Conservation (phyloP, 352 stramenopile genomes). For the Pythium aristosporum region DNA sequence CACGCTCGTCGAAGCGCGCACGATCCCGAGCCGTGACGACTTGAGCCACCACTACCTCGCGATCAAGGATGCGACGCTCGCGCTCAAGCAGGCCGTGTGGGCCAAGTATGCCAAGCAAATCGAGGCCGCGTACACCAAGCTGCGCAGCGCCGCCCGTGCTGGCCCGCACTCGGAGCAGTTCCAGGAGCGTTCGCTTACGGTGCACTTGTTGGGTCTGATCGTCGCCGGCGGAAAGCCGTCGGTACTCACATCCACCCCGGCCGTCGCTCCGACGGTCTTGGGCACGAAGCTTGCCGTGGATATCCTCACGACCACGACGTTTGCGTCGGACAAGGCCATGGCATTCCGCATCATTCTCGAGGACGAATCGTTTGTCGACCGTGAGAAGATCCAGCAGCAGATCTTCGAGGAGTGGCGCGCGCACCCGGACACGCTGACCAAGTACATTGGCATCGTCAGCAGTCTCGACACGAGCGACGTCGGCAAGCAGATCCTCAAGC, state of each 20-base stretch:
- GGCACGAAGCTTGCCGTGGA: slow-evolving; percentile 50
- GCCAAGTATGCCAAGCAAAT: slow-evolving; percentile 59
- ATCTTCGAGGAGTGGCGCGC: slow-evolving; percentile 71
- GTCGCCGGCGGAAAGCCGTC: slow-evolving; percentile 47
- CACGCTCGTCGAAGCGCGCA: slow-evolving; percentile 55
- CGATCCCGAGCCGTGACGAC: slow-evolving; percentile 59
- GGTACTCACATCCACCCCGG: slow-evolving; percentile 43
- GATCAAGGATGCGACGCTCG: slow-evolving; percentile 62
- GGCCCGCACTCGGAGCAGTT: slow-evolving; percentile 72
- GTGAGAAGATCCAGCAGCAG: slow-evolving; percentile 60
- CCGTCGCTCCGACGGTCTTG: slow-evolving; percentile 43
- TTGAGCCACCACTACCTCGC: slow-evolving; percentile 68
- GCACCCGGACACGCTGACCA: slow-evolving; percentile 72
- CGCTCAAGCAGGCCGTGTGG: slow-evolving; percentile 70
- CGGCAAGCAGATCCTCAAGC: slow-evolving; percentile 64
- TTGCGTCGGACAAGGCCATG: slow-evolving; percentile 60
- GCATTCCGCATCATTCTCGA: slow-evolving; percentile 67
- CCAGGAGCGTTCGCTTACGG: slow-evolving; percentile 67
- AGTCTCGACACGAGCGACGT: slow-evolving; percentile 65
- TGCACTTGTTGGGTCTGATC: slow-evolving; percentile 65
- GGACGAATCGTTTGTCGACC: slow-evolving; percentile 56
- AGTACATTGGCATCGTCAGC: slow-evolving; percentile 78
- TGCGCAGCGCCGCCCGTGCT: slow-evolving; percentile 39
- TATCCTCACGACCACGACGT: slow-evolving; percentile 64
- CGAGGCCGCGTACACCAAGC: slow-evolving; percentile 54